Evolutionary conservation across 768 basidiomycete species (phyloP).

Genomic region (Lactarius hengduanensis): DNA sequence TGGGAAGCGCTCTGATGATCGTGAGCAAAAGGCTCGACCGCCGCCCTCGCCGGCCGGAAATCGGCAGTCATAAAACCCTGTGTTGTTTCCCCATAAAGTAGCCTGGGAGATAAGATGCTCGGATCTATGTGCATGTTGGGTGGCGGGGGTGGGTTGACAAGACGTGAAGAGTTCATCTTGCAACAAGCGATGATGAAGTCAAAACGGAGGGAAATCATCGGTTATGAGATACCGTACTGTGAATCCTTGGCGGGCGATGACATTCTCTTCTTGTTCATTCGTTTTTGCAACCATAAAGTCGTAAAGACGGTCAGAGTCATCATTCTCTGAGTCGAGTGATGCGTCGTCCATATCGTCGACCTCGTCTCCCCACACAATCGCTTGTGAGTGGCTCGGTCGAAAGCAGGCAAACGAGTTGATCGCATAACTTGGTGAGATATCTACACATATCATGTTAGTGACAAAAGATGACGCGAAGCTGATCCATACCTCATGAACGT

Average conservation of each 20-base stretch:
- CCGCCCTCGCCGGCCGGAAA: conserved; percentile 10
- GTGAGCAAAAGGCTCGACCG: not conserved
- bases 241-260: conserved; percentile 45
- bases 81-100: conserved; percentile 26
- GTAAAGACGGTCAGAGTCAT: conserved; percentile 48
- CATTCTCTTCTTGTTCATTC: conserved; percentile 56
- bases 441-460: not conserved
- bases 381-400: conserved; percentile 48
- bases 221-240: conserved; percentile 36
- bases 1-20: conserved; percentile 4
- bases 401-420: conserved; percentile 53
- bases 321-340: conserved; percentile 40
- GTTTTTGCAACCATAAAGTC: conserved; percentile 56
- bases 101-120: conserved; percentile 7
- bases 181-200: not conserved
- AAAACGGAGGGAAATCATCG: not conserved
- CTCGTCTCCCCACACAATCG: conserved; percentile 47
- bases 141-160: not conserved
- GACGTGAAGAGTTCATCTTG: conserved; percentile 10
- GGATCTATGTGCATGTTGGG: not conserved
- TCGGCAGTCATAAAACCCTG: conserved; percentile 29
- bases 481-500: conserved; percentile 58
- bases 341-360: conserved; percentile 26
- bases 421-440: conserved; percentile 35
- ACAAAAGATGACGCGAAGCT: not conserved